Evolutionary conservation across 1,284 basidiomycete genomes (phyloP), one percentile per base, ranked within the genome.

Genomic region (Mycena citricolor): DNA sequence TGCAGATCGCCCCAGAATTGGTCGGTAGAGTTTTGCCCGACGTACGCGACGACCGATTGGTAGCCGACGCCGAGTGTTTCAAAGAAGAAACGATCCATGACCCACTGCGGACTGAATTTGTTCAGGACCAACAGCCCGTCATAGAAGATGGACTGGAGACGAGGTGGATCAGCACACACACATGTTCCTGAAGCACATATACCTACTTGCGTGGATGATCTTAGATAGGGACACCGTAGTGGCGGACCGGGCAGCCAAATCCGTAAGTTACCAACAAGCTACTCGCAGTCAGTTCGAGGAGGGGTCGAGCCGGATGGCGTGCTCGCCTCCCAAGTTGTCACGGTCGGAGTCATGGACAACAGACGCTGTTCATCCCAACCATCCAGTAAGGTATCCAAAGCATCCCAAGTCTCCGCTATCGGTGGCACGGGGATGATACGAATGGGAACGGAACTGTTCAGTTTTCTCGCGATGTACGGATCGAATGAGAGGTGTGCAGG

Each of bases 391-490:
- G 57, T 61, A 5, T 67, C 61, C 2, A 90, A 52, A 1, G 68
- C 63, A 13, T 69, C 55, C 79, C 83, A 90, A 0, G 74, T 77
- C 4, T 73, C 61, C 11, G 68, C 61, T 32, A 74, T 67, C 1
- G 69, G 54, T 0, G 80, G 80, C 0, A 86, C 58, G 4, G 71
- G 61, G 13, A 88, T 66, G 3, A 80, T 65, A 12, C 83, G 77
- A 6, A 89, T 76, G 0, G 91, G 91, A 59, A 90, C 82, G 49
- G 77, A 81, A 28, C 83, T 84, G 20, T 83, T 81, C 0, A 94
- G 69, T 35, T 76, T 73, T 5, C 88, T 79, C 2, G 78, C 76
- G 36, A 90, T 79, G 30, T 77, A 70, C 4, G 86, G 78, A 58
- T 88, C 88, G 45, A 93, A 86, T 0, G 79, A 77, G 1, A 72